phyloP scores from a whole-genome alignment of 768 basidiomycete genomes.

The Pluteus cervinus region DNA sequence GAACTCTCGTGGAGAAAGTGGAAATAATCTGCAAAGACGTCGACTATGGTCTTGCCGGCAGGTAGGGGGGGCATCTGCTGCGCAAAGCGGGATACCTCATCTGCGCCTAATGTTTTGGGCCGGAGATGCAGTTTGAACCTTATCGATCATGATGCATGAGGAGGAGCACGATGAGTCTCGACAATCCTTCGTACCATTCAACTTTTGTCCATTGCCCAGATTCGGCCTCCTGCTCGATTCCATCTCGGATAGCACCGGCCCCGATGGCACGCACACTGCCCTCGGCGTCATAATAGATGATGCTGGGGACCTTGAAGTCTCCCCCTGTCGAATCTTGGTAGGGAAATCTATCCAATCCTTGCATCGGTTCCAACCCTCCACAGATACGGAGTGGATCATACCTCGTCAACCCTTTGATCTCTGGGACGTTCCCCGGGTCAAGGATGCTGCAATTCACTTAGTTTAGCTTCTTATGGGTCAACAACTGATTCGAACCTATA shows the following conservation, averaged over 20 bases:
- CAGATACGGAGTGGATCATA: too few species aligned
- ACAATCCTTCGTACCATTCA: too few species aligned
- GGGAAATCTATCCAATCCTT: slow-evolving; percentile 1
- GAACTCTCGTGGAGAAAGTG: slow-evolving; percentile 34
- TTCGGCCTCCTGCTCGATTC: slow-evolving; percentile 30
- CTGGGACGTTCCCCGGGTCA: slow-evolving; percentile 23
- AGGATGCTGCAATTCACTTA: slow-evolving; percentile 20
- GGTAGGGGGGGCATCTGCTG: slow-evolving; percentile 42
- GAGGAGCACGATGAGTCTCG: too few species aligned
- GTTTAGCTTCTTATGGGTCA: neutral
- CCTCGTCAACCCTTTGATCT: slow-evolving; percentile 34
- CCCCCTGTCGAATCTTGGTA: neutral
- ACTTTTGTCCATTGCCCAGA: slow-evolving; percentile 39
- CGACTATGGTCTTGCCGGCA: slow-evolving; percentile 30
- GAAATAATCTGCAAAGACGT: slow-evolving; percentile 43
- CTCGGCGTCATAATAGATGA: slow-evolving; percentile 6
- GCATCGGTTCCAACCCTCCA: too few species aligned
- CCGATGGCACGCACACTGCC: slow-evolving; percentile 4
- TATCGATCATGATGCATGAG: too few species aligned
- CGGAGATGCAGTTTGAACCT: slow-evolving; percentile 7
- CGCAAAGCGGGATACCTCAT: slow-evolving; percentile 4
- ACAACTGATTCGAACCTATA: slow-evolving; percentile 22
- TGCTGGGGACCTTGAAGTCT: slow-evolving; percentile 6
- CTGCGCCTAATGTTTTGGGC: slow-evolving; percentile 2
- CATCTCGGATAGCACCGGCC: slow-evolving; percentile 26